These are phyloP conservation scores for Kazachstania taianensis DNA, from an alignment of 805 yeast genomes.

Conservation along the genomic window DNA sequence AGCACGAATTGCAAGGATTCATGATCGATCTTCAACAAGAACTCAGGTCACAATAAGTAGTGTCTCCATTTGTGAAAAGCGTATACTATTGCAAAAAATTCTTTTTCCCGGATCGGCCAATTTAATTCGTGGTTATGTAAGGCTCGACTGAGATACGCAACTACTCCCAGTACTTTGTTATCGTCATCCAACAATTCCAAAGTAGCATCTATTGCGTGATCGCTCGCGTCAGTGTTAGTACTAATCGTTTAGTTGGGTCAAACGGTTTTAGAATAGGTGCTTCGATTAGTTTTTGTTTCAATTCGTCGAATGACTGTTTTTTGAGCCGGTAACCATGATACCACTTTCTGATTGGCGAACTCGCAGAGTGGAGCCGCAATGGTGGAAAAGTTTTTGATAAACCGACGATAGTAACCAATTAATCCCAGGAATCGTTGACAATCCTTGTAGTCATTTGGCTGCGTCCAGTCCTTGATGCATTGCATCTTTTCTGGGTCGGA, in stretches of 20 bases:
- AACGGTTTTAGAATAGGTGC: not conserved
- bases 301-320: not conserved
- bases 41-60: not conserved
- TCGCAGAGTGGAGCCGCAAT: not conserved
- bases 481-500: not conserved
- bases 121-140: not conserved
- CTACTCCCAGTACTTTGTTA: not conserved
- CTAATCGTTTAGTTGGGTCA: not conserved
- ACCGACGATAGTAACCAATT: not conserved
- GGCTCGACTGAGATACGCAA: not conserved
- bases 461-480: not conserved
- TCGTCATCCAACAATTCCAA: not conserved
- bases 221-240: not conserved
- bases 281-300: not conserved
- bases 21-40: constrained; percentile 2
- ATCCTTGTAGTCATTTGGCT: constrained; percentile 3
- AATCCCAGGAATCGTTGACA: not conserved
- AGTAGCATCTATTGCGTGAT: not conserved
- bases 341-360: not conserved
- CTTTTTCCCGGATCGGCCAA: constrained; percentile 1
- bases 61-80: constrained; percentile 2
- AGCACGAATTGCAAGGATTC: not conserved
- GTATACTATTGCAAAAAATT: constrained; percentile 1
- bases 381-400: not conserved
- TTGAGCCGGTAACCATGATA: not conserved